Evolutionary conservation across 495 filamentous ascomycete species (phyloP), one percentile per base, ranked within the genome.

Genomic region (Aspergillus cavernicola): DNA sequence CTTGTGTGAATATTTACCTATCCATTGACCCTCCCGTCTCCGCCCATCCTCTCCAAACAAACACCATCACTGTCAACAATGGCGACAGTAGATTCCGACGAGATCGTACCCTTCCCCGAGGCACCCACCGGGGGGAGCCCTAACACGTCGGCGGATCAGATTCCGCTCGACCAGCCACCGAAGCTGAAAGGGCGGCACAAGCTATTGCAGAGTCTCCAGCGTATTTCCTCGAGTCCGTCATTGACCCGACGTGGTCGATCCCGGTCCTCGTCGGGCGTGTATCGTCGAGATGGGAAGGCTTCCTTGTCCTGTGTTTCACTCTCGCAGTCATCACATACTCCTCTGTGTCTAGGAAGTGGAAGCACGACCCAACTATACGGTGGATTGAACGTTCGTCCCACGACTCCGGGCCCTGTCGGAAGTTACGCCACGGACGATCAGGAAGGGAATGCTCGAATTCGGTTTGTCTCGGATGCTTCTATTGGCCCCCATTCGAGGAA

Each of bases 301-400:
- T 95, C 86, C 13, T 74, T 95, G 53, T 97, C 93, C 16, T 97
- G 90, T 63, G 85, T 90, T 32, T 95, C 91, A 45, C 77, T 97
- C 48, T 77, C 82, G 44, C 83, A 87, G 18, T 69, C 78, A 7
- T 57, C 73, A 50, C 80, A 84, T 70, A 81, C 46, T 76, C 80
- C 63, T 60, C n/a, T n/a, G n/a, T 80, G 66, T 61, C 57, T 70
- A 60, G 68, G 60, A 45, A 73, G 73, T 59, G 76, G 77, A 18
- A 80, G 82, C 51, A 80, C 81, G 5, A 84, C 85, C 1, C 81
- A 84, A 46, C 69, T 84, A 4, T 81, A 85, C 47, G 80, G 77
- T 6, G 81, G 76, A 49, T 80, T 77, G 23, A 66, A 66, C 48
- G 58, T 60, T 35, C 66, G 74, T 60, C 86, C 87, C 9, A 85